These are phyloP conservation scores for Galerina sulciceps DNA, from an alignment of 768 basidiomycete species.

Conservation along the genomic window DNA sequence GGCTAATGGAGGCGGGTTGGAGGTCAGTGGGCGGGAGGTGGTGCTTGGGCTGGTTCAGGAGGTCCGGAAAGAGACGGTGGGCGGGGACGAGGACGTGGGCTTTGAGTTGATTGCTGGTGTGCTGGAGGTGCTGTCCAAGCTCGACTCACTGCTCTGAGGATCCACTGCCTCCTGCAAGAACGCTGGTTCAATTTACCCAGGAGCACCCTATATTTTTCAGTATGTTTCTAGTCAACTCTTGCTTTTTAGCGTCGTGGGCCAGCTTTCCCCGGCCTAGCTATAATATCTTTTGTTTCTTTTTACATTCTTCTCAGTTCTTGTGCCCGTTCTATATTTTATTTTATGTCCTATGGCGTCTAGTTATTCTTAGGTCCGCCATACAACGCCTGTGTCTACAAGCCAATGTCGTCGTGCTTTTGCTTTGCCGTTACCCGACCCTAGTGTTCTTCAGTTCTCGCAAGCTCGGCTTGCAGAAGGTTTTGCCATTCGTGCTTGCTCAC, in stretches of 20 bases:
- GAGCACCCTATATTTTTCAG: neutral
- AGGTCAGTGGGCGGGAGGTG: slow-evolving; percentile 59
- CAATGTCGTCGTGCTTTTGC: too few species aligned
- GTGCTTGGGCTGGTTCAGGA: slow-evolving; percentile 77
- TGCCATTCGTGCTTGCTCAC: too few species aligned
- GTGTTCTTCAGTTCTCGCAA: too few species aligned
- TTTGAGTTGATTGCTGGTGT: slow-evolving; percentile 94
- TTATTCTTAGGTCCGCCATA: neutral
- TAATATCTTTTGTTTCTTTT: neutral
- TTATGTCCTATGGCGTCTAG: neutral
- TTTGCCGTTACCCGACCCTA: too few species aligned
- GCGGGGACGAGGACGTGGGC: slow-evolving; percentile 76
- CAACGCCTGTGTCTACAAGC: neutral
- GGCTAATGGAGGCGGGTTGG: slow-evolving; percentile 54
- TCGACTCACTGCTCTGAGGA: slow-evolving; percentile 78
- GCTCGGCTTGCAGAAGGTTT: too few species aligned
- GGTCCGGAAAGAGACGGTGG: slow-evolving; percentile 70
- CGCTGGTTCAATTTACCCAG: neutral
- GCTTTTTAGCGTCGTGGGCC: too few species aligned
- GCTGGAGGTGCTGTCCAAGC: slow-evolving; percentile 88
- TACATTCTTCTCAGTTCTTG: neutral
- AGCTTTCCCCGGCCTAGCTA: neutral
- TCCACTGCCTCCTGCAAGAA: too few species aligned
- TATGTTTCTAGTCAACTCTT: too few species aligned
- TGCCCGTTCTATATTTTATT: neutral